Evolutionary conservation across 257 asterid genomes (phyloP).

Genomic region (Fraxinus quadrangulata): DNA sequence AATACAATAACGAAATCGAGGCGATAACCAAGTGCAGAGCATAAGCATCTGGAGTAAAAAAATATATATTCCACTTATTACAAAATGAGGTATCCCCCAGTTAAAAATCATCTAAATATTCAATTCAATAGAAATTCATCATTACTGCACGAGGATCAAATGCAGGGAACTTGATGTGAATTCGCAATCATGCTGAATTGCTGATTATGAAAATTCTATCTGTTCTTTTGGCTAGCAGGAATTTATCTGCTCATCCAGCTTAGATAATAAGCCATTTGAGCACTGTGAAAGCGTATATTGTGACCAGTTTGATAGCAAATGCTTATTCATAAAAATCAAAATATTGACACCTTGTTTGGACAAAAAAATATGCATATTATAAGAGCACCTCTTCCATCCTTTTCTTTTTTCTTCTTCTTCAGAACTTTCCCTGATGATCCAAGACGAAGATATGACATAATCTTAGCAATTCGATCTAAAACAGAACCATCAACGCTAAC

Average conservation of each 20-base stretch:
- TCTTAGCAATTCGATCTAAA: slow-evolving; percentile 90
- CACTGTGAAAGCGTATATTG: background rate
- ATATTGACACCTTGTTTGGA: slow-evolving; percentile 8
- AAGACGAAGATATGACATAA: slow-evolving; percentile 97
- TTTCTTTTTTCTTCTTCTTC: slow-evolving; percentile 96
- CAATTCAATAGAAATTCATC: background rate
- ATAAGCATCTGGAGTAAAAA: background rate
- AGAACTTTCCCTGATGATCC: slow-evolving; percentile 99
- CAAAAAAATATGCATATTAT: slow-evolving; percentile 11
- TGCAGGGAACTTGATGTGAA: background rate
- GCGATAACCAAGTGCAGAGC: background rate
- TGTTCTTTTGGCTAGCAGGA: background rate
- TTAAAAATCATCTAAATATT: background rate
- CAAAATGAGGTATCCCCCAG: background rate
- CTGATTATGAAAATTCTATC: background rate
- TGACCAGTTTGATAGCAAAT: background rate
- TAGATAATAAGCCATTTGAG: background rate
- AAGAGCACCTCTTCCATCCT: slow-evolving; percentile 71
- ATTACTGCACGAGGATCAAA: background rate
- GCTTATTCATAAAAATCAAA: slow-evolving; percentile 5
- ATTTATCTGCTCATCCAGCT: background rate
- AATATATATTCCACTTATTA: background rate
- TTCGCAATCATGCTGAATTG: background rate
- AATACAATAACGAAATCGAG: background rate
- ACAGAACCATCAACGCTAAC: slow-evolving; percentile 97